phyloP scores from a whole-genome alignment of 2,329 filamentous ascomycete species.

The Metarhizium anisopliae region DNA sequence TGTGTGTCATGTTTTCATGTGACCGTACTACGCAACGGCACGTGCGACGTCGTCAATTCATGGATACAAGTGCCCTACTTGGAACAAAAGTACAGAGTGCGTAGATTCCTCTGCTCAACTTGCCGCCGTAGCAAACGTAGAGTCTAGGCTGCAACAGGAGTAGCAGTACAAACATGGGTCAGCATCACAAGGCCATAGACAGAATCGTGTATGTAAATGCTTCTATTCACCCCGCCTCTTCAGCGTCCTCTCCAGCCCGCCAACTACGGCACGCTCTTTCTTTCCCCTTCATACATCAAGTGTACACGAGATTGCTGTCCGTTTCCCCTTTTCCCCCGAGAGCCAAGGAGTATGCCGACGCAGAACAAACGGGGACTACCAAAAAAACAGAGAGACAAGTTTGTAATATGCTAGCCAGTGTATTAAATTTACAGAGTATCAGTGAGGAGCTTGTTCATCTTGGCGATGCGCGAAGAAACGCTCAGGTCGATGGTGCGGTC shows the following conservation, averaged over 20 bases:
- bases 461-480: slow-evolving; percentile 88
- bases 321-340: background rate
- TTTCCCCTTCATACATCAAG: background rate
- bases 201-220: background rate
- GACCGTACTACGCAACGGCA: too few species aligned
- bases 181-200: background rate
- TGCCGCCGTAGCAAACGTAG: too few species aligned
- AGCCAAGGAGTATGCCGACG: background rate
- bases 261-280: background rate
- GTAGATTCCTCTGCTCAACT: too few species aligned
- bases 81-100: too few species aligned
- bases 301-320: background rate
- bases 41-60: too few species aligned
- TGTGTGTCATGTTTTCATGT: too few species aligned
- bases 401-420: slow-evolving; percentile 2
- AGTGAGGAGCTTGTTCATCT: slow-evolving; percentile 98
- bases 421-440: slow-evolving; percentile 76
- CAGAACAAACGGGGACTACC: background rate
- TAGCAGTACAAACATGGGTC: background rate
- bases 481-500: slow-evolving; percentile 97
- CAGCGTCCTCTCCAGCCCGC: background rate
- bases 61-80: too few species aligned
- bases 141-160: background rate
- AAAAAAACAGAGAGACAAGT: background rate
- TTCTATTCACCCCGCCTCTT: background rate